Evolutionary conservation across 106 monocot species (phyloP).

Genomic region (Chionographis japonica): DNA sequence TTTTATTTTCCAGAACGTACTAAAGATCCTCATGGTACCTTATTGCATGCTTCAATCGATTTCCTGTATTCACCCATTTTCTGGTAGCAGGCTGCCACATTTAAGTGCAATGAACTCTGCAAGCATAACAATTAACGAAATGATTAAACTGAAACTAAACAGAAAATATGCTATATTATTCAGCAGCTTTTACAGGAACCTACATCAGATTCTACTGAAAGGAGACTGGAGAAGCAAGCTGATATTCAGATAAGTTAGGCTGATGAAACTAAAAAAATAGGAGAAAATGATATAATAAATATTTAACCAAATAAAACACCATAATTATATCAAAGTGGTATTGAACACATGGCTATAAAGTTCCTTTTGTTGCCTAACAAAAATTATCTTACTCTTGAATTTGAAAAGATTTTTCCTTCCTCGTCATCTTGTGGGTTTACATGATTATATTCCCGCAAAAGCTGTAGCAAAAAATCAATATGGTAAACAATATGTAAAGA

Average conservation of each 20-base stretch:
- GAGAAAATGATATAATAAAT: too few species aligned
- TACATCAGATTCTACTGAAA: not conserved
- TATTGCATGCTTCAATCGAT: conserved; percentile 86
- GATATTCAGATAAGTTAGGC: not conserved
- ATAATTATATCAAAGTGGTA: too few species aligned
- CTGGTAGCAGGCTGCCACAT: conserved; percentile 97
- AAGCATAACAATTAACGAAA: conserved; percentile 16
- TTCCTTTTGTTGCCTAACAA: too few species aligned
- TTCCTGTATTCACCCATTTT: conserved; percentile 88
- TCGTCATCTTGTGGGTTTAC: conserved; percentile 95
- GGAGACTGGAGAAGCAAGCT: not conserved
- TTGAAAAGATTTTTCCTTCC: conserved; percentile 83
- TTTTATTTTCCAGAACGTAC: too few species aligned
- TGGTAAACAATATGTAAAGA: conserved; percentile 4
- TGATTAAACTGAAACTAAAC: conserved; percentile 6
- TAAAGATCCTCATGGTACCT: conserved; percentile 35
- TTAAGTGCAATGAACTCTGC: conserved; percentile 86
- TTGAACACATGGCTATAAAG: too few species aligned
- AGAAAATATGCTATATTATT: too few species aligned
- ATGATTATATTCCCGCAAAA: conserved; percentile 96
- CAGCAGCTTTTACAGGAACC: too few species aligned
- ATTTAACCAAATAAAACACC: too few species aligned
- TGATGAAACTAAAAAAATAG: too few species aligned
- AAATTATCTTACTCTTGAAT: conserved; percentile 70
- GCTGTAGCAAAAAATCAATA: conserved; percentile 25